Evolutionary conservation across 805 yeast genomes (phyloP).

Genomic region (Nakazawaea peltata): DNA sequence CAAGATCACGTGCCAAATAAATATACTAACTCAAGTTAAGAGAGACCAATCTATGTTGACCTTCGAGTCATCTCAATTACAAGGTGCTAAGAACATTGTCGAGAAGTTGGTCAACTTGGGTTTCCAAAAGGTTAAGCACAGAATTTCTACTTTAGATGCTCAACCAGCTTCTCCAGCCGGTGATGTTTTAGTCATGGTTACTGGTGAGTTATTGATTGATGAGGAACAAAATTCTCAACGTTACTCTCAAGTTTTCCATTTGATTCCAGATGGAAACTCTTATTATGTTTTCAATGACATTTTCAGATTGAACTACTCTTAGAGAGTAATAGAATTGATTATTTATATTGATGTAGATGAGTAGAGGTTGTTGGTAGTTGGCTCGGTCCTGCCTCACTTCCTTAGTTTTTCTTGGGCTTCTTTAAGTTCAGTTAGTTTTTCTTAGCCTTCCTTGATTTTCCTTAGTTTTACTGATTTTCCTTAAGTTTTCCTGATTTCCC

Average conservation of each 20-base stretch:
- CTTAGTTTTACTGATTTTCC: too few species aligned
- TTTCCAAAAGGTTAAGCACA: constrained; percentile 87
- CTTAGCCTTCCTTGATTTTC: neutral
- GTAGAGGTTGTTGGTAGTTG: neutral
- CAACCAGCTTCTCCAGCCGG: constrained; percentile 94
- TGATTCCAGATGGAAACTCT: constrained; percentile 85
- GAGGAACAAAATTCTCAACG: constrained; percentile 95
- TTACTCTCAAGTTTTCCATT: constrained; percentile 95
- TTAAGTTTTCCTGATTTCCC: too few species aligned
- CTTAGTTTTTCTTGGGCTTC: neutral
- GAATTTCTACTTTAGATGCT: constrained; percentile 92
- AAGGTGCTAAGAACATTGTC: constrained; percentile 88
- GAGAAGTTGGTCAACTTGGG: constrained; percentile 88
- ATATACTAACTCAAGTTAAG: constrained; percentile 19
- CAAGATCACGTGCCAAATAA: neutral
- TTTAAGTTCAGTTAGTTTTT: neutral
- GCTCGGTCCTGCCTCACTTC: neutral
- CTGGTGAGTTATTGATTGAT: constrained; percentile 89
- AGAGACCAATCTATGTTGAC: constrained; percentile 97
- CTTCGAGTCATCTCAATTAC: constrained; percentile 88
- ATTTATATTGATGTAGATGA: neutral
- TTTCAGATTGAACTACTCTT: constrained; percentile 87
- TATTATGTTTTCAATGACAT: constrained; percentile 95
- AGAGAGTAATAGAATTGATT: constrained; percentile 8
- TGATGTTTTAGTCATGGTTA: constrained; percentile 94